Base-by-base conservation (phyloP, 495 filamentous ascomycete genomes). In the Penicillium macrosclerotiorum region DNA sequence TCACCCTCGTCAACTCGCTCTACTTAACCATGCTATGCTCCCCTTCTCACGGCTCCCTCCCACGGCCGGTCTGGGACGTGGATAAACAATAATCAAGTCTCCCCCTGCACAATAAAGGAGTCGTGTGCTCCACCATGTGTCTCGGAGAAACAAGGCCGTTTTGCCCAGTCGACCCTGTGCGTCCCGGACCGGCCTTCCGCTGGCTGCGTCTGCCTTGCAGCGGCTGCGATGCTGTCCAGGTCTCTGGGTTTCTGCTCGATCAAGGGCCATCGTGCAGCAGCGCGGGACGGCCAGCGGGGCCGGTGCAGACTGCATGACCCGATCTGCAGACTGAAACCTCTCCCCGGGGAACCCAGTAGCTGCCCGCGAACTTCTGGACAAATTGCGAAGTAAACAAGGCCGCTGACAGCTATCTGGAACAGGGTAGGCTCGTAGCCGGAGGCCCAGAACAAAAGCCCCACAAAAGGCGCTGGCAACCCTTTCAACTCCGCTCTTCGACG, bases 141-240 rank as follows among this genome's bases (percentile, higher is more conserved):
- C 52, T 57, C 43, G 37, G 38, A 32, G 39, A 20, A 34, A 34
- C 16, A 42, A 37, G 25, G 25, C 32, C 34, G 35, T 51, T 54
- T 34, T 45, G 25, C 36, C 29, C 33, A 30, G 19, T 13, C 9
- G 39, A 22, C n/a, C 17, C 7, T 1, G 27, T n/a, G 24, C 50
- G 37, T 40, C n/a, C 44, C 57, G 54, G 57, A 49, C 50, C 45
- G 37, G 17, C 30, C 24, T 30, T 53, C 46, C 57, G 49, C 46
- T 22, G 14, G 37, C 33, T 34, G 46, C 34, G 31, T 30, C 4
- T 13, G 46, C 57, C 57, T 58, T 58, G 57, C 57, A 61, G 57
- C 37, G 1, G 17, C 30, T 44, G 46, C 42, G 14, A 31, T 20
- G 3, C 19, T 38, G 37, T 33, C 53, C 49, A 39, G 45, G 42